Evolutionary conservation across 1,139 yeast genomes (phyloP), one percentile per base, ranked within the genome.

Genomic region (Saccharomyces hybrid): DNA sequence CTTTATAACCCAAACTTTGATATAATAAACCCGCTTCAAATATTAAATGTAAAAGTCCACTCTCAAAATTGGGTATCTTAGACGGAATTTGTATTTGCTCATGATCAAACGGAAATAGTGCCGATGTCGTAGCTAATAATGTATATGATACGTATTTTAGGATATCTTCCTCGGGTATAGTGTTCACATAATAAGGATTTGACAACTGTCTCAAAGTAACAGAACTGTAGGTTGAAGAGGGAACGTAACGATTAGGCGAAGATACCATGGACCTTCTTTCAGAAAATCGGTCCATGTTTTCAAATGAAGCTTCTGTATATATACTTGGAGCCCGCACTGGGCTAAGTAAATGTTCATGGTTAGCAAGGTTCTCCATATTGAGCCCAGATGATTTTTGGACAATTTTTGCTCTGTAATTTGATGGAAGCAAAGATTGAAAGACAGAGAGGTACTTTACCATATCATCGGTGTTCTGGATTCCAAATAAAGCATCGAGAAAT

Each of bases 1-100:
- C 64, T 32, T 68, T 68, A 1, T 58, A 53, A 11, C 69, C 68
- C 46, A 88, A 68, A 53, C 73, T 70, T 55, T 77, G 78, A 70
- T 81, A 88, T 6, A 89, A 72, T 47, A 91, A 70, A 0, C 90
- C 95, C 1, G 89, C 84, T 67, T 91, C 97, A 49, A 86, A 73
- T 1, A 88, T 71, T 51, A 76, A 72, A 54, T 79, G 81, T 38
- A 88, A 68, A 27, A 84, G 62, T 0, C 84, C 82, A 46, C 86
- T 75, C 42, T 81, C 74, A 25, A 91, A 81, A 57, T 78, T 79
- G 26, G 83, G 80, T 11, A 88, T 69, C 41, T 74, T 71, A 0
- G 71, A 25, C 0, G 95, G 90, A 9, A 88, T 67, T 13, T 49
- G 53, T 19, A 67, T 61, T 6, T 73, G 61, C 6, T 73, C 70